Conservation (phyloP, 129 eudicot species). For the Logfia minima region DNA sequence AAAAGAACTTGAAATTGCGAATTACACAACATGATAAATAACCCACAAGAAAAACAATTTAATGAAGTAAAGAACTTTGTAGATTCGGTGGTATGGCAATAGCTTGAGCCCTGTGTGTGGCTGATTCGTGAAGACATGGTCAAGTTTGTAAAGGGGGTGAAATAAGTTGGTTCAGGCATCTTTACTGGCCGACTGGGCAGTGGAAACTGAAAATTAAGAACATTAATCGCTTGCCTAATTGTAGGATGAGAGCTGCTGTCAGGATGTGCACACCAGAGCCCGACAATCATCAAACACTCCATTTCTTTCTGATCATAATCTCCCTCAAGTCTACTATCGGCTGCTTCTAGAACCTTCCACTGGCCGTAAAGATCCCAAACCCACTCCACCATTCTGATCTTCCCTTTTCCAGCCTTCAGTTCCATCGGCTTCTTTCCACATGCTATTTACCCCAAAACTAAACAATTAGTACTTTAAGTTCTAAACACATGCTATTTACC, state of each 20-base stretch:
- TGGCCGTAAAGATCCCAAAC: constrained; percentile 50
- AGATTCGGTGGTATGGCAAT: constrained; percentile 30
- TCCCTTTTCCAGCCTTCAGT: constrained; percentile 11
- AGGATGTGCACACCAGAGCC: constrained; percentile 59
- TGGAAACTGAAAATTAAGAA: constrained; percentile 41
- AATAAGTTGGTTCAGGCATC: constrained; percentile 45
- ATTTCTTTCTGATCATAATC: constrained; percentile 35
- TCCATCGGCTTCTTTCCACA: constrained; percentile 47
- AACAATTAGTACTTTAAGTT: background rate
- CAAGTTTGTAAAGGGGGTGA: constrained; percentile 21
- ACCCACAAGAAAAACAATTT: background rate
- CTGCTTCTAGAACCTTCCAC: constrained; percentile 41
- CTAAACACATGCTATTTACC: constrained; percentile 46
- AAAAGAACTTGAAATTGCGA: constrained; percentile 10
- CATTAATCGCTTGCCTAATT: constrained; percentile 43
- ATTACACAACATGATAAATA: constrained; percentile 15
- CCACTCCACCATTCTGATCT: constrained; percentile 34
- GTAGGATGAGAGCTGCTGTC: constrained; percentile 40
- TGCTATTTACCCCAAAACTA: constrained; percentile 56
- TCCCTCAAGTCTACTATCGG: constrained; percentile 29
- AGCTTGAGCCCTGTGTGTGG: constrained; percentile 30
- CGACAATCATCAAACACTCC: constrained; percentile 47
- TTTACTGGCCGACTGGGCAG: constrained; percentile 33
- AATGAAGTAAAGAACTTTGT: constrained; percentile 13
- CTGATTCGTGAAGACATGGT: constrained; percentile 16